phyloP scores from a whole-genome alignment of 78 protist species.

The Dictyostelium purpureum region DNA sequence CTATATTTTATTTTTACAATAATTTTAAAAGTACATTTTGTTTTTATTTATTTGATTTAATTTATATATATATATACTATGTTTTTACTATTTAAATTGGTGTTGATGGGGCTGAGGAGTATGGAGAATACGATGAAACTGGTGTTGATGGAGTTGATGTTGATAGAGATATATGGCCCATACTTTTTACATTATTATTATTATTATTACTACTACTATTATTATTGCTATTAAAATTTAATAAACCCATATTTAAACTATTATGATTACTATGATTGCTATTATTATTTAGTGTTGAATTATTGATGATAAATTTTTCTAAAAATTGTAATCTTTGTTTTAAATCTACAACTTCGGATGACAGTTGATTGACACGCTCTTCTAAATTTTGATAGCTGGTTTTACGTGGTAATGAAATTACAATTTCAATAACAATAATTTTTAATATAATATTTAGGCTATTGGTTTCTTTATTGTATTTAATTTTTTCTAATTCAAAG shows the following conservation, averaged over 20 bases:
- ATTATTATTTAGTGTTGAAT: neutral
- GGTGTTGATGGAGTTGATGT: neutral
- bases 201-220: no score
- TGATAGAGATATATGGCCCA: neutral
- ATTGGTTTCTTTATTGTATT: neutral
- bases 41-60: neutral
- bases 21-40: neutral
- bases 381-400: neutral
- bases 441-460: neutral
- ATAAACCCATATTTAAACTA: no score
- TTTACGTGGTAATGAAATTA: neutral
- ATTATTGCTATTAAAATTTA: neutral
- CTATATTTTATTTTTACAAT: neutral
- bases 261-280: neutral
- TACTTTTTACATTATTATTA: no score
- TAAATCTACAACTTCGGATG: neutral
- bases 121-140: neutral
- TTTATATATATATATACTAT: neutral
- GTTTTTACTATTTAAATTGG: neutral
- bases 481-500: neutral
- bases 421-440: neutral
- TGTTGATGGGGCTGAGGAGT: neutral
- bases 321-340: slow-evolving; percentile 1
- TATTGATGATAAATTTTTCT: neutral
- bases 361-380: neutral